Percentiles rank a stretch among this genome's conserved stretches.
Conservation (phyloP, 2,329 filamentous ascomycete genomes). For the Aspergillus ustus region DNA sequence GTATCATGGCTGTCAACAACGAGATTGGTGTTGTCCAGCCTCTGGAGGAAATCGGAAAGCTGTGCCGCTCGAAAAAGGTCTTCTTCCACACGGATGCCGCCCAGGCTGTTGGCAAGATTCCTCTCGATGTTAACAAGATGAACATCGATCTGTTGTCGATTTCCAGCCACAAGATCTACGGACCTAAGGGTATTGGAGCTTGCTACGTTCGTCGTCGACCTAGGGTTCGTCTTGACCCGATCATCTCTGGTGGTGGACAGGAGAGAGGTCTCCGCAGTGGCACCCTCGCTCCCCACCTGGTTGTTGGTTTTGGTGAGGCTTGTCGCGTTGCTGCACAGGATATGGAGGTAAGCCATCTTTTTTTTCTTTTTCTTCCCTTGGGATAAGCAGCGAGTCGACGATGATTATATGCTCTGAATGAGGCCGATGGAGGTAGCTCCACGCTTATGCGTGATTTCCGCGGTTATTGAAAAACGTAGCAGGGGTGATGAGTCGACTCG, state of each 20-base stretch:
- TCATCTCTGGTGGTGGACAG: constrained; percentile 95
- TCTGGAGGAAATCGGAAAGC: constrained; percentile 85
- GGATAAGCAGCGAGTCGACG: constrained; percentile 20
- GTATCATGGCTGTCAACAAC: constrained; percentile 99
- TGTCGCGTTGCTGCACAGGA: constrained; percentile 90
- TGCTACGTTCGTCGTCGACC: constrained; percentile 94
- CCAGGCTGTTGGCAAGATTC: constrained; percentile 98
- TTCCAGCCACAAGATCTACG: constrained; percentile 98
- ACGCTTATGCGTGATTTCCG: constrained; percentile 40
- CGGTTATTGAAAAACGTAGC: constrained; percentile 65
- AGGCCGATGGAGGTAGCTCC: constrained; percentile 61
- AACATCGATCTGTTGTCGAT: constrained; percentile 99
- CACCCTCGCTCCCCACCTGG: constrained; percentile 84
- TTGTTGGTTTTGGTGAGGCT: constrained; percentile 93
- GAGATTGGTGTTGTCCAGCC: constrained; percentile 99
- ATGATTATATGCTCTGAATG: constrained; percentile 82
- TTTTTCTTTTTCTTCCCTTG: background rate
- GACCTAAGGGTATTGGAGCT: constrained; percentile 94
- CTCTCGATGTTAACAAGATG: constrained; percentile 95
- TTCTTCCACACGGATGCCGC: constrained; percentile 98
- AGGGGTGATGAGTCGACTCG: constrained; percentile 64
- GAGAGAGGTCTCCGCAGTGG: constrained; percentile 94
- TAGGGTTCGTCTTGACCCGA: constrained; percentile 89
- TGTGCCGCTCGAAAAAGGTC: constrained; percentile 88
- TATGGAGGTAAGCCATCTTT: constrained; percentile 71